Conservation (phyloP, 2,329 filamentous ascomycete species). For the Nothophaeocryptopus gaeumannii region DNA sequence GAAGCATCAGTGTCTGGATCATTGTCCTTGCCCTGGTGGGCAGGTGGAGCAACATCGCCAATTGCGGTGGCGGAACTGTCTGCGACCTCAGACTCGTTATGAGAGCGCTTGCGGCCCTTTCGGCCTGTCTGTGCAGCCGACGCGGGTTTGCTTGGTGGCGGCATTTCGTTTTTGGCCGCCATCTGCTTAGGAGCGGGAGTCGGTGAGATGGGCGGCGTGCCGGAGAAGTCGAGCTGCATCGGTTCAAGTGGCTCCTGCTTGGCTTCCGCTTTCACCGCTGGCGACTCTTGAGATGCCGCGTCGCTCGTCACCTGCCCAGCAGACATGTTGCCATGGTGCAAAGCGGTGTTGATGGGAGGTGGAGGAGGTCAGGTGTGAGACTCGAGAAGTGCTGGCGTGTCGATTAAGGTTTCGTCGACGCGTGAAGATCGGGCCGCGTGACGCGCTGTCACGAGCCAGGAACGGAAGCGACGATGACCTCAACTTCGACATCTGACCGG, state of each 20-base stretch:
- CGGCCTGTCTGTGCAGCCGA: background rate
- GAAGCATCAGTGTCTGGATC: constrained; percentile 4
- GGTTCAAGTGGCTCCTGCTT: background rate
- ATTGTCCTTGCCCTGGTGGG: constrained; percentile 4
- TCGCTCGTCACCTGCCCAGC: constrained; percentile 5
- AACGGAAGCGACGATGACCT: constrained; percentile 7
- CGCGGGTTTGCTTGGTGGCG: constrained; percentile 3
- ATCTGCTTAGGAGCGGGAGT: constrained; percentile 2
- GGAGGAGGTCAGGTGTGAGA: background rate
- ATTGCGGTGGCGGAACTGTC: background rate
- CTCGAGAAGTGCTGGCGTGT: background rate
- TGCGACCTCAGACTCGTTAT: constrained; percentile 8
- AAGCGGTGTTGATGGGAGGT: constrained; percentile 1
- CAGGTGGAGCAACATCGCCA: constrained; percentile 2
- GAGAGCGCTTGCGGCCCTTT: constrained; percentile 13
- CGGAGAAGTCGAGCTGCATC: too few species aligned
- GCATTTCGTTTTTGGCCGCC: constrained; percentile 4
- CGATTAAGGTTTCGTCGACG: background rate
- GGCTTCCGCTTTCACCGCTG: background rate
- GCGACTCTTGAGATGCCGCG: background rate
- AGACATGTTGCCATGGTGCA: constrained; percentile 9
- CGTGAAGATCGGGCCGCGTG: constrained; percentile 1
- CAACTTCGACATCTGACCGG: constrained; percentile 5
- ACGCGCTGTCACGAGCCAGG: constrained; percentile 11
- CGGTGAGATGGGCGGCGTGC: constrained; percentile 1